A percentile compares a stretch with the other conserved stretches of the same genome.
These are phyloP conservation scores for Metroxylon sagu DNA, from an alignment of 176 grass and related monocot species.

Conservation along the genomic window DNA sequence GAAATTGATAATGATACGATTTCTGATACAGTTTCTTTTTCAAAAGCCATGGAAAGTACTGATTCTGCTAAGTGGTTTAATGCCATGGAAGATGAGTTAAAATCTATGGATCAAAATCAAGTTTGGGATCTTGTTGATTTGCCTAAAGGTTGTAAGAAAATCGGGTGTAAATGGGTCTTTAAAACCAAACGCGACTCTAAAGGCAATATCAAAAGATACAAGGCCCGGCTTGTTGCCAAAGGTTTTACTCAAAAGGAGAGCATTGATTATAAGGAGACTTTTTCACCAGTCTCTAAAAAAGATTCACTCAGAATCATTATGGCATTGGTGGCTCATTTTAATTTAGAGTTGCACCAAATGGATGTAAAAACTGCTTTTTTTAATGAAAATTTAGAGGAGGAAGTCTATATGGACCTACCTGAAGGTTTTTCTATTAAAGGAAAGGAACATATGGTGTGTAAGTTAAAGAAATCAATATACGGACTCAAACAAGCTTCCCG, in stretches of 20 bases:
- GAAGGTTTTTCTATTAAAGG: background rate
- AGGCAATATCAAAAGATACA: no score
- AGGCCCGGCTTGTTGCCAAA: no score
- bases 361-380: background rate
- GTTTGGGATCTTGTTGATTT: no score
- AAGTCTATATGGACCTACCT: background rate
- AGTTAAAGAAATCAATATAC: background rate
- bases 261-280: no score
- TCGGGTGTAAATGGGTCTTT: conserved; percentile 7
- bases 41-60: no score
- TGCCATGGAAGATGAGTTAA: no score
- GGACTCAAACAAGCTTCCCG: background rate
- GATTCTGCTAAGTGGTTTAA: no score
- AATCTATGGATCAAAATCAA: no score
- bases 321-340: background rate
- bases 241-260: no score
- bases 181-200: background rate
- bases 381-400: background rate
- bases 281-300: background rate
- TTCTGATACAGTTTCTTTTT: no score
- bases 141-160: background rate
- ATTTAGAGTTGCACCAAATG: background rate
- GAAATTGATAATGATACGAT: no score
- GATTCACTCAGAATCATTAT: background rate
- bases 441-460: background rate